phyloP scores from a whole-genome alignment of 164 flowering plant genomes.

The Sedum album region DNA sequence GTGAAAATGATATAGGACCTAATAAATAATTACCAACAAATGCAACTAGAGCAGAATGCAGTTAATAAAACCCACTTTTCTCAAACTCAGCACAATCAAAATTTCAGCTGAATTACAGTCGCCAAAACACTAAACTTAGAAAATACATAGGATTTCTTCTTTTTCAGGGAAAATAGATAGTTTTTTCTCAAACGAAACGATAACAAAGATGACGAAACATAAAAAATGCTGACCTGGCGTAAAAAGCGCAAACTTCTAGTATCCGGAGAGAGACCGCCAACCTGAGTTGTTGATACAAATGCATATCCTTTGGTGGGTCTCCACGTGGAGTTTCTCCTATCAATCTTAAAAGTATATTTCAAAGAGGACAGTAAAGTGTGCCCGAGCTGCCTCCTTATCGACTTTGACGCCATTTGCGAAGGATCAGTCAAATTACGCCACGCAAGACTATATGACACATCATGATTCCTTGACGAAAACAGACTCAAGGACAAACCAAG shows the following conservation, averaged over 20 bases:
- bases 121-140: too few relatives aligned
- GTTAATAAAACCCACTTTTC: too few relatives aligned
- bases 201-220: too few relatives aligned
- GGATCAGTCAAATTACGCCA: slow-evolving; percentile 91
- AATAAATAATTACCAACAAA: too few relatives aligned
- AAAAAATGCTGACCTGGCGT: slow-evolving; percentile 92
- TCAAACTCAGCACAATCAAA: too few relatives aligned
- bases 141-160: not conserved
- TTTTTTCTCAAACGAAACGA: too few relatives aligned
- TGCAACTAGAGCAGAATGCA: too few relatives aligned
- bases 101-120: too few relatives aligned
- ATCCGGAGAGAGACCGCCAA: slow-evolving; percentile 85
- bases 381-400: slow-evolving; percentile 90
- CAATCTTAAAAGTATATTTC: slow-evolving; percentile 73
- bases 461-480: slow-evolving; percentile 55
- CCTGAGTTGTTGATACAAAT: slow-evolving; percentile 56
- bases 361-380: slow-evolving; percentile 63
- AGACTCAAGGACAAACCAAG: slow-evolving; percentile 76
- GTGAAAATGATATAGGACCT: too few relatives aligned
- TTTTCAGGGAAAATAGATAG: not conserved
- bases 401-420: slow-evolving; percentile 57
- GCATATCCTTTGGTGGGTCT: slow-evolving; percentile 86
- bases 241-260: slow-evolving; percentile 57
- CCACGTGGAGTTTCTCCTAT: slow-evolving; percentile 58
- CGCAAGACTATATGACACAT: slow-evolving; percentile 63